These are phyloP conservation scores for Ilyonectria destructans DNA, from an alignment of 2,329 filamentous ascomycete genomes.

Conservation along the genomic window DNA sequence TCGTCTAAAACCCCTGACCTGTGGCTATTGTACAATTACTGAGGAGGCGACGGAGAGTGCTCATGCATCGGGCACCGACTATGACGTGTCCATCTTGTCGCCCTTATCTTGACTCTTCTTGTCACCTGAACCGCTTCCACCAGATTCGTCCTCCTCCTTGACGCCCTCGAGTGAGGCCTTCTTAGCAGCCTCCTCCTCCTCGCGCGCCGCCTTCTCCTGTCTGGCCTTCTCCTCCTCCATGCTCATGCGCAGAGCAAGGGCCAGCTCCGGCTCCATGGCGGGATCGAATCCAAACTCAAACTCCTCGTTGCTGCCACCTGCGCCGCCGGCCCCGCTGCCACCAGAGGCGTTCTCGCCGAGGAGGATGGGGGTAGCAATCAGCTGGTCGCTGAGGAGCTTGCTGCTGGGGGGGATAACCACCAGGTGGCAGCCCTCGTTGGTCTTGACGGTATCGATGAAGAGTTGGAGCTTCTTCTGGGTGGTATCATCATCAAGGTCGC, in stretches of 20 bases:
- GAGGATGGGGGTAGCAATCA: slow-evolving; percentile 91
- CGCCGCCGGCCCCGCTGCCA: slow-evolving; percentile 70
- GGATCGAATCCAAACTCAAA: slow-evolving; percentile 89
- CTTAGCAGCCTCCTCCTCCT: slow-evolving; percentile 80
- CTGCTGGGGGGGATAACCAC: slow-evolving; percentile 92
- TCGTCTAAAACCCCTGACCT: slow-evolving; percentile 47
- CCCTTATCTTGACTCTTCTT: slow-evolving; percentile 80
- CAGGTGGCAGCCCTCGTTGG: slow-evolving; percentile 91
- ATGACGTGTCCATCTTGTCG: slow-evolving; percentile 89
- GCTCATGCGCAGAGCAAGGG: slow-evolving; percentile 95
- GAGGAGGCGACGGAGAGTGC: slow-evolving; percentile 51
- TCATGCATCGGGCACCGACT: slow-evolving; percentile 52
- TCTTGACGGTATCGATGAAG: slow-evolving; percentile 95
- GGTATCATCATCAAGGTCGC: slow-evolving; percentile 91
- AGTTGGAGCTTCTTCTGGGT: slow-evolving; percentile 92
- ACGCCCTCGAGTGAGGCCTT: slow-evolving; percentile 87
- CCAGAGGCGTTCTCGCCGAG: slow-evolving; percentile 81
- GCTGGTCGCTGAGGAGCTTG: slow-evolving; percentile 92
- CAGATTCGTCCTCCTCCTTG: slow-evolving; percentile 81
- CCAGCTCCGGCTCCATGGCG: slow-evolving; percentile 91
- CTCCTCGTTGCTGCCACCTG: slow-evolving; percentile 76
- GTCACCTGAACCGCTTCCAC: slow-evolving; percentile 71
- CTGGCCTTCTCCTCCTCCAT: slow-evolving; percentile 98
- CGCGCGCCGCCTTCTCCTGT: slow-evolving; percentile 87
- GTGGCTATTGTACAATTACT: slow-evolving; percentile 55